Percentiles rank a stretch among this genome's conserved stretches.
phyloP scores from a whole-genome alignment of 1,139 yeast genomes.

The Magnusiomyces fungicola region DNA sequence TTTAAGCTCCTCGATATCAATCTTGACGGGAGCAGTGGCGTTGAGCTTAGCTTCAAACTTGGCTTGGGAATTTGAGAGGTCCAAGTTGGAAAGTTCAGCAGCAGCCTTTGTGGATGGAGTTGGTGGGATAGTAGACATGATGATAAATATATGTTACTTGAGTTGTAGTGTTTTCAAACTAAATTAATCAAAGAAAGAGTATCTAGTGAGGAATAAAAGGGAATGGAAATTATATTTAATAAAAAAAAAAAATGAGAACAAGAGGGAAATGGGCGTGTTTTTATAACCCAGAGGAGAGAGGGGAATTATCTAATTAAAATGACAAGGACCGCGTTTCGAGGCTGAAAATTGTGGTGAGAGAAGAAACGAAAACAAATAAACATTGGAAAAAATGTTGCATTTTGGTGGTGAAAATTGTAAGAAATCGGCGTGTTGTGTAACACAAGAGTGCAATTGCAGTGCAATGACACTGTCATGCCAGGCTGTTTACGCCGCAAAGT shows the following conservation, averaged over 20 bases:
- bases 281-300: constrained; percentile 2
- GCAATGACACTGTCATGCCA: no score
- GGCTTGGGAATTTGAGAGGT: constrained; percentile 23
- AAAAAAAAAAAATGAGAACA: constrained; percentile 12
- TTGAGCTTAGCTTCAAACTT: constrained; percentile 21
- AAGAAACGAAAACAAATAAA: no score
- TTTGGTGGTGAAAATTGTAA: no score
- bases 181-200: not conserved
- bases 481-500: no score
- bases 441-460: no score
- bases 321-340: no score
- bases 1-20: constrained; percentile 12
- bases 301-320: constrained; percentile 5
- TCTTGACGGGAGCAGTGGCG: constrained; percentile 11
- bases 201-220: not conserved
- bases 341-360: no score
- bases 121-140: constrained; percentile 24
- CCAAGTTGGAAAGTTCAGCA: constrained; percentile 29
- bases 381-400: no score
- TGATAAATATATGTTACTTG: constrained; percentile 4
- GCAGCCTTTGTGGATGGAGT: constrained; percentile 38
- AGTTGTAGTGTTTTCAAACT: no score
- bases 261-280: no score
- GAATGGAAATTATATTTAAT: constrained; percentile 2
- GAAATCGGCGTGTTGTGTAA: no score